Evolutionary conservation across 75 land plant genomes (phyloP).

Genomic region (Pinus albicaulis): DNA sequence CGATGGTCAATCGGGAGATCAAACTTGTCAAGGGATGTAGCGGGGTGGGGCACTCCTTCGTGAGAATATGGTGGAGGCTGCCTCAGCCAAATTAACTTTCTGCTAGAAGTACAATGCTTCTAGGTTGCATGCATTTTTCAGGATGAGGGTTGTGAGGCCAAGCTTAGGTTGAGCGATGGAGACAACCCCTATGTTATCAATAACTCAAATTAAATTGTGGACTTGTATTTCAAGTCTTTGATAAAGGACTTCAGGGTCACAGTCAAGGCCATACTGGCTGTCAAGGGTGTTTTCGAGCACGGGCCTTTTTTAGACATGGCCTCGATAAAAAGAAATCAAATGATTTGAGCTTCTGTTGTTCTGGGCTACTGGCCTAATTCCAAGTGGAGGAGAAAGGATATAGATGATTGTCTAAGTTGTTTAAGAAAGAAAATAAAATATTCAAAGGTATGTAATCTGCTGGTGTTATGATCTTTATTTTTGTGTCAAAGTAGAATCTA

Average conservation of each 20-base stretch:
- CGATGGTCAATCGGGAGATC: conserved; percentile 30
- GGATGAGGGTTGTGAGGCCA: conserved; percentile 14
- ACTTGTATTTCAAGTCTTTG: conserved; percentile 19
- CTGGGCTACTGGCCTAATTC: no score
- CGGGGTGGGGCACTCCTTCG: conserved; percentile 22
- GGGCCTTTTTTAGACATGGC: conserved; percentile 93
- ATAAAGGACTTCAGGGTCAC: conserved; percentile 53
- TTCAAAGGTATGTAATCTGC: no score
- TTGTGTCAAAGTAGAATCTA: no score
- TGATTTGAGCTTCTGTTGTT: no score
- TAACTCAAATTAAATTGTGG: conserved; percentile 22
- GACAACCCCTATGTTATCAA: conserved; percentile 20
- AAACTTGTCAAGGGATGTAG: conserved; percentile 38
- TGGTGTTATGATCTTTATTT: no score
- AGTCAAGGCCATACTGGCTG: conserved; percentile 63
- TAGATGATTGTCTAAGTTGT: no score
- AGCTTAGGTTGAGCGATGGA: conserved; percentile 26
- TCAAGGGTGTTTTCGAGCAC: conserved; percentile 95
- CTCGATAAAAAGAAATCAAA: conserved; percentile 31
- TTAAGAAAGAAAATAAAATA: no score
- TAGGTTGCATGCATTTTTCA: conserved; percentile 10
- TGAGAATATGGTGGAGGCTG: conserved; percentile 29
- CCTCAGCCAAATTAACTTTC: conserved; percentile 24
- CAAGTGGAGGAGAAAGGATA: no score
- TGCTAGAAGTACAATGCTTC: conserved; percentile 22